Percentiles rank a stretch among this genome's conserved stretches.
Evolutionary conservation across 2,329 filamentous ascomycete genomes (phyloP).

Genomic region (Calonectria montana): DNA sequence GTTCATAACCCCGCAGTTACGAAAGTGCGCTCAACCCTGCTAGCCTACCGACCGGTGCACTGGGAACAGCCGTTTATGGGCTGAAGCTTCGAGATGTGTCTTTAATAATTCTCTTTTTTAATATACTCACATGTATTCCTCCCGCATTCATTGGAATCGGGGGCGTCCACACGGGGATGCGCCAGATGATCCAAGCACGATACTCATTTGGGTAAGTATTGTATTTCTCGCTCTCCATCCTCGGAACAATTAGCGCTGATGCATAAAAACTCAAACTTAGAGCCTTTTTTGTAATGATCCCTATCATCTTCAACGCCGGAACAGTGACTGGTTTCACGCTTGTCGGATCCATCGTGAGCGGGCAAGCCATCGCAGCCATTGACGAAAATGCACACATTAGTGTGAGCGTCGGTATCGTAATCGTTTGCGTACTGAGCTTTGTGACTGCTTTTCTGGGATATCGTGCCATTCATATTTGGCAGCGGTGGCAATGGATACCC

Average conservation of each 20-base stretch:
- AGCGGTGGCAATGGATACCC: conserved; percentile 68
- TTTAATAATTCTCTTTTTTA: conserved; percentile 70
- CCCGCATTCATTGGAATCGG: conserved; percentile 67
- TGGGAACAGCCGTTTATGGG: conserved; percentile 65
- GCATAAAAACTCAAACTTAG: conserved; percentile 37
- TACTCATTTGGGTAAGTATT: conserved; percentile 65
- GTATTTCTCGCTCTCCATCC: background rate
- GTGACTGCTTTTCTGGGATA: conserved; percentile 67
- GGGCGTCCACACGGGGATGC: conserved; percentile 67
- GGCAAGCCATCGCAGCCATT: conserved; percentile 62
- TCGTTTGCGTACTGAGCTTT: conserved; percentile 64
- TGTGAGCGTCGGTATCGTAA: conserved; percentile 66
- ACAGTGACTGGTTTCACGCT: conserved; percentile 69
- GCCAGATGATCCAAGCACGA: conserved; percentile 70
- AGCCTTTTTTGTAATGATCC: conserved; percentile 61
- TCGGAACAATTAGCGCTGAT: conserved; percentile 16
- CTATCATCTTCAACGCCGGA: conserved; percentile 66
- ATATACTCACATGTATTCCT: conserved; percentile 62
- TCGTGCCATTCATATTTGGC: conserved; percentile 63
- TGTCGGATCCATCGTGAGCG: conserved; percentile 66
- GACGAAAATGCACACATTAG: conserved; percentile 56
- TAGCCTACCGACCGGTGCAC: conserved; percentile 68
- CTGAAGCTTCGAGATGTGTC: conserved; percentile 66
- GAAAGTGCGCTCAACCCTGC: conserved; percentile 15
- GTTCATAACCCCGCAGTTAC: background rate